Conservation (phyloP, 2,329 filamentous ascomycete species). For the Aureobasidium sp. region DNA sequence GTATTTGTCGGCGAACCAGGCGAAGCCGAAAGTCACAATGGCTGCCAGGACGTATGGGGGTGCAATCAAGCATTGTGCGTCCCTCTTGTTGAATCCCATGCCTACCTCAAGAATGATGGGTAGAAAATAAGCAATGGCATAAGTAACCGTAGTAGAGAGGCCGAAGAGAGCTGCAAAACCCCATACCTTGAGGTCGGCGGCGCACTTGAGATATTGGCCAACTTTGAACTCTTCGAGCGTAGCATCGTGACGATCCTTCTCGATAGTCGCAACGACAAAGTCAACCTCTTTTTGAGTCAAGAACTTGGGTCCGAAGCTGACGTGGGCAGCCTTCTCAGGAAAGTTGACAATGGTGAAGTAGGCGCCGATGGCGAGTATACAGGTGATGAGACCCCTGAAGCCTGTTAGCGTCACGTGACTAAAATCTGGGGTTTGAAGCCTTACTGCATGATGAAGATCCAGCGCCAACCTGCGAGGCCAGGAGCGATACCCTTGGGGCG, state of each 20-base stretch:
- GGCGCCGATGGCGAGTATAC: constrained; percentile 32
- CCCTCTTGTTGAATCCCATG: constrained; percentile 28
- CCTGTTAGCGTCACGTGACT: not conserved
- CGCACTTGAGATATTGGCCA: constrained; percentile 42
- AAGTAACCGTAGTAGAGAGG: constrained; percentile 53
- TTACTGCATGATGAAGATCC: constrained; percentile 35
- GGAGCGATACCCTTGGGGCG: constrained; percentile 23
- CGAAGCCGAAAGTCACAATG: constrained; percentile 27
- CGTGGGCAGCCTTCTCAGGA: constrained; percentile 28
- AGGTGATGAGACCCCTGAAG: constrained; percentile 31
- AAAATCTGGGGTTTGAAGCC: not conserved
- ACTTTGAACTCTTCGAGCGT: constrained; percentile 42
- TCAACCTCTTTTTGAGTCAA: constrained; percentile 40
- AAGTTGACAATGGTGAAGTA: constrained; percentile 42
- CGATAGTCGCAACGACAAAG: constrained; percentile 46
- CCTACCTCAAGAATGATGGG: constrained; percentile 32
- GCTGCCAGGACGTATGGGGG: constrained; percentile 29
- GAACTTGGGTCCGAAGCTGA: constrained; percentile 32
- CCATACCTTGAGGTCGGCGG: constrained; percentile 48
- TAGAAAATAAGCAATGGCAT: constrained; percentile 31
- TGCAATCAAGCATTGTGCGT: constrained; percentile 28
- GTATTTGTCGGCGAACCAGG: constrained; percentile 28
- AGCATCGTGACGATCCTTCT: constrained; percentile 48
- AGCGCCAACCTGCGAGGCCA: constrained; percentile 39
- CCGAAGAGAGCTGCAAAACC: constrained; percentile 48